Evolutionary conservation across 2,329 filamentous ascomycete genomes (phyloP).

Genomic region (Verticillium zaregamsianum): DNA sequence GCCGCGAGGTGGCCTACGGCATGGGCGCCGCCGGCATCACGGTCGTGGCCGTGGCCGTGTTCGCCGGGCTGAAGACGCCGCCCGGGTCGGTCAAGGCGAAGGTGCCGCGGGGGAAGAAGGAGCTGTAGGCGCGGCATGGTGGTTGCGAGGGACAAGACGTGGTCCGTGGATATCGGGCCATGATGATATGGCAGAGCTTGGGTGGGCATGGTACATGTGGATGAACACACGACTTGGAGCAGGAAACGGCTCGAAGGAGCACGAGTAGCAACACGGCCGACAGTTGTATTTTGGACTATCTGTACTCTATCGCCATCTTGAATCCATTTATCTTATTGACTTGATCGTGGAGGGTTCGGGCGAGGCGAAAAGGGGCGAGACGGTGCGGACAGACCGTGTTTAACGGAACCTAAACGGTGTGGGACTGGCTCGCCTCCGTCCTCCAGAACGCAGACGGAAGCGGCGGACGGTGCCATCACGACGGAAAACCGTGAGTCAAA

Average conservation of each 20-base stretch:
- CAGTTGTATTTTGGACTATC: too few relatives aligned
- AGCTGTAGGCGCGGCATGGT: background rate
- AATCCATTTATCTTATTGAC: background rate
- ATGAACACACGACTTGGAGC: background rate
- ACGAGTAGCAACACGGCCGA: background rate
- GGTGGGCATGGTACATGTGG: background rate
- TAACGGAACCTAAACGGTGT: background rate
- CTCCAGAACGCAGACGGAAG: background rate
- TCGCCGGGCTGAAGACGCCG: conserved; percentile 68
- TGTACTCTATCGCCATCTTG: too few relatives aligned
- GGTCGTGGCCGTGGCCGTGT: conserved; percentile 65
- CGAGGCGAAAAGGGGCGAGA: background rate
- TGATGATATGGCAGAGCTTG: background rate
- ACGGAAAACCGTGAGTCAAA: background rate
- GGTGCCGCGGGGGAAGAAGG: conserved; percentile 15
- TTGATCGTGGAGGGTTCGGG: too few relatives aligned
- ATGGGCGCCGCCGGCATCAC: conserved; percentile 79
- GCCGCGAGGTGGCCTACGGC: conserved; percentile 77
- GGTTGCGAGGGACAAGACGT: background rate
- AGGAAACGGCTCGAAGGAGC: background rate
- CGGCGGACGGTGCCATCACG: background rate
- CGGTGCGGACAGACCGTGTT: background rate
- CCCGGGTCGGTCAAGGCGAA: conserved; percentile 26
- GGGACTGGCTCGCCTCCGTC: background rate
- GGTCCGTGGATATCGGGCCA: background rate